These are phyloP conservation scores for Salix udensis DNA, from an alignment of 345 rosid species.

Conservation along the genomic window DNA sequence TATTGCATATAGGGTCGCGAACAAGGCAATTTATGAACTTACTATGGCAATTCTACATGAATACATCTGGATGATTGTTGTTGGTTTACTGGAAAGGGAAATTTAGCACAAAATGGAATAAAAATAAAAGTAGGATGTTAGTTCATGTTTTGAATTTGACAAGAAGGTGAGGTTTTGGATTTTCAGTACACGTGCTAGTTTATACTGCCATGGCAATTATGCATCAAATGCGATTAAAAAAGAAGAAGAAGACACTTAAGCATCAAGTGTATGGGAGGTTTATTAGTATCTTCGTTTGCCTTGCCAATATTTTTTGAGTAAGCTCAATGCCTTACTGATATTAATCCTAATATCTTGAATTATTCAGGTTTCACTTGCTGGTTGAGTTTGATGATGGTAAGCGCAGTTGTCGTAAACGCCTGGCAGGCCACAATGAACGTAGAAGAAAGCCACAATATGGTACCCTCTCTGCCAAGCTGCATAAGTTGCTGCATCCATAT, in stretches of 20 bases:
- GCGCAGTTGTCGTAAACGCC: constrained; percentile 84
- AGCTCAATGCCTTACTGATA: neutral
- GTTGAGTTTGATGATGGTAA: constrained; percentile 82
- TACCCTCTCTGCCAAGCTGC: constrained; percentile 22
- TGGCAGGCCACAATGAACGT: constrained; percentile 88
- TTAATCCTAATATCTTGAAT: constrained; percentile 10
- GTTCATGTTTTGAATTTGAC: neutral
- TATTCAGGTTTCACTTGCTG: constrained; percentile 81
- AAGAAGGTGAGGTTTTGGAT: neutral
- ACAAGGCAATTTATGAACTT: neutral
- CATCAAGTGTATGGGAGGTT: neutral
- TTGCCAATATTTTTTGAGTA: neutral
- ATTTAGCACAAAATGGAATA: neutral
- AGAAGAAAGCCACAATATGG: constrained; percentile 71
- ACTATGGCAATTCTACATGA: neutral
- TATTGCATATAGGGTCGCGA: neutral
- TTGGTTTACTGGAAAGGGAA: neutral
- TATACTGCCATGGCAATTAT: neutral
- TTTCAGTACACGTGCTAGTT: neutral
- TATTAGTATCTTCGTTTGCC: neutral
- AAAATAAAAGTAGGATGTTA: neutral
- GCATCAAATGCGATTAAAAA: neutral
- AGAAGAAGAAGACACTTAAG: neutral
- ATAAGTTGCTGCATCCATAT: constrained; percentile 24
- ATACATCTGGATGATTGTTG: neutral